These are phyloP conservation scores for Annona squamosa DNA, from an alignment of 164 flowering plant genomes.

Conservation along the genomic window DNA sequence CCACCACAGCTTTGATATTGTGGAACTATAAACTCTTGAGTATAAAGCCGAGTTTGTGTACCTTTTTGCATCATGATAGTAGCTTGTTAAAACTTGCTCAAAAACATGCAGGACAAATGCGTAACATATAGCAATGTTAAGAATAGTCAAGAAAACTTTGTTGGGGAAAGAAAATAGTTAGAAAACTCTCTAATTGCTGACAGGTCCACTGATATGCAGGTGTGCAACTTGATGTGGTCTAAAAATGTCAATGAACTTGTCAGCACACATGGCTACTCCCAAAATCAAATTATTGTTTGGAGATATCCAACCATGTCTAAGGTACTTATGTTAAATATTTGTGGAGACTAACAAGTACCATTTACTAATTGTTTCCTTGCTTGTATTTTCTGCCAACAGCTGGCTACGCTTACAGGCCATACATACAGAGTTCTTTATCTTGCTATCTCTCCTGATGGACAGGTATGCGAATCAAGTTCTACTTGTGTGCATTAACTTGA, in stretches of 20 bases:
- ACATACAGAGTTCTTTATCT: conserved; percentile 87
- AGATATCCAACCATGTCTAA: conserved; percentile 93
- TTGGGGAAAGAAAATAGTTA: neutral
- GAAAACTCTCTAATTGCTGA: neutral
- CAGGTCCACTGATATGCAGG: conserved; percentile 33
- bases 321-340: conserved; percentile 27
- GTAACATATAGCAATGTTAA: neutral
- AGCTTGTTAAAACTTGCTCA: neutral
- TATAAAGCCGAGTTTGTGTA: neutral
- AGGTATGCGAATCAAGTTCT: conserved; percentile 37
- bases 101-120: neutral
- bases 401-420: conserved; percentile 95
- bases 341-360: neutral
- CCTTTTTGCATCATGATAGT: neutral
- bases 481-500: no score
- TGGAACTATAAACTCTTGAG: neutral
- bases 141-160: neutral
- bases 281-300: conserved; percentile 95
- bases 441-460: conserved; percentile 97
- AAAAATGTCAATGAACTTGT: conserved; percentile 96
- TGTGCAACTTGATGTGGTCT: conserved; percentile 95
- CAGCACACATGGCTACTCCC: conserved; percentile 98
- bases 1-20: neutral
- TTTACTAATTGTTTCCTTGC: neutral
- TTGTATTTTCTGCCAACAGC: conserved; percentile 31